Evolutionary conservation across 768 basidiomycete genomes (phyloP), one percentile per base, ranked within the genome.

Genomic region (Auriscalpium vulgare): DNA sequence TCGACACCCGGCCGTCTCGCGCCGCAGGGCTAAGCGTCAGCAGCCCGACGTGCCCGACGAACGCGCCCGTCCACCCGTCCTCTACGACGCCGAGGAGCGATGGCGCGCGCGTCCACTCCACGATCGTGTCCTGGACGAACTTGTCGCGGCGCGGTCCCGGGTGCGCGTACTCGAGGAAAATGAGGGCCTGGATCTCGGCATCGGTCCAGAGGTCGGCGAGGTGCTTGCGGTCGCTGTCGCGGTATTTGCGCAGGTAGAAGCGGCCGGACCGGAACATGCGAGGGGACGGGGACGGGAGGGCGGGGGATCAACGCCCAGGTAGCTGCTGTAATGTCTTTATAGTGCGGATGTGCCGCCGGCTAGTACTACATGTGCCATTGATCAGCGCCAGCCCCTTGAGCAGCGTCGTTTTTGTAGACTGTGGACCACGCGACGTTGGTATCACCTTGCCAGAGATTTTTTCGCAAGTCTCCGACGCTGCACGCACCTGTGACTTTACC

Each of bases 41-140:
- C 56, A 58, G 37, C 37, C 52, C 21, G 49, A 54, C 53, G 29
- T 54, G 47, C n/a, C 59, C 56, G 21, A 60, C 29, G 50, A 58
- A 60, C 6, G 49, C 38, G 19, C 56, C 40, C 4, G 56, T 55
- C 36, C 46, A 47, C 29, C 54, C 50, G 34, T 60, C 59, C 38
- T 60, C 59, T 9, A 60, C 54, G 37, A 60, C 37, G 9, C 48
- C 53, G 19, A 51, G 9, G 37, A 60, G 51, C 16, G 53, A 44
- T 8, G 53, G 50, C 36, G 16, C 35, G 35, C n/a, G 36, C 17
- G 53, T 34, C 16, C 40, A 37, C n/a, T 35, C 43, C 14, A 46
- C 50, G 10, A 48, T 17, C 37, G 49, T 51, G 10, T 44, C 53
- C 37, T 55, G 45, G 45, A 55, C 56, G 54, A 50, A 59, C 37